Evolutionary conservation across 257 asterid genomes (phyloP).

Genomic region (Nicotiana otophora): DNA sequence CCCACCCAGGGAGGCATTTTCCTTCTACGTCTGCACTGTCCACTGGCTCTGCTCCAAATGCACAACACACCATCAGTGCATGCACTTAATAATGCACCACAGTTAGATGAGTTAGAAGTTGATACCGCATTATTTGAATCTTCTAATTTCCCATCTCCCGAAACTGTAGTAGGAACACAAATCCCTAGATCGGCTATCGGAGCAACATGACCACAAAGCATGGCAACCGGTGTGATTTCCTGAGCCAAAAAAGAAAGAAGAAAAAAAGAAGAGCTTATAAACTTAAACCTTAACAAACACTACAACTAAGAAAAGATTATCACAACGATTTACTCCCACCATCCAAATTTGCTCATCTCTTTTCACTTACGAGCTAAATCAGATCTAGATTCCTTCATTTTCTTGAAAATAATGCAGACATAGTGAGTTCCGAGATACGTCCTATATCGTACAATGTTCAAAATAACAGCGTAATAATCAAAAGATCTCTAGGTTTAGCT

Average conservation of each 20-base stretch:
- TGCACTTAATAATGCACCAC: conserved; percentile 72
- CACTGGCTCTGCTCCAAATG: conserved; percentile 85
- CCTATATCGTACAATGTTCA: not conserved
- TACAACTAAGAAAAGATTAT: conserved; percentile 4
- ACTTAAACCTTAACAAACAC: conserved; percentile 1
- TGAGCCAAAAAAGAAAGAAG: conserved; percentile 31
- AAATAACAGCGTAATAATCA: not conserved
- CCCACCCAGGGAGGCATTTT: conserved; percentile 98
- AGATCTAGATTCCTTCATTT: not conserved
- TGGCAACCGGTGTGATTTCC: conserved; percentile 81
- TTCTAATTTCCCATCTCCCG: conserved; percentile 39
- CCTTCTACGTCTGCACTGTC: conserved; percentile 85
- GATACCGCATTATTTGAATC: conserved; percentile 29
- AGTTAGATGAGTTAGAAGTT: conserved; percentile 31
- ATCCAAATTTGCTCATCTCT: not conserved
- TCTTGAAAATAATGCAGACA: not conserved
- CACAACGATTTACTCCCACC: not conserved
- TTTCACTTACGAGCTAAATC: not conserved
- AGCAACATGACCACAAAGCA: conserved; percentile 92
- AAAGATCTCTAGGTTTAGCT: not conserved
- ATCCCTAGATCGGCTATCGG: conserved; percentile 71
- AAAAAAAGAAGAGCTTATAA: conserved; percentile 2
- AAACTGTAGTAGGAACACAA: conserved; percentile 63
- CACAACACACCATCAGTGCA: conserved; percentile 86
- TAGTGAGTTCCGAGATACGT: not conserved